Evolutionary conservation across 208 protist species (phyloP).

Genomic region (Endotrypanum monterogeii): DNA sequence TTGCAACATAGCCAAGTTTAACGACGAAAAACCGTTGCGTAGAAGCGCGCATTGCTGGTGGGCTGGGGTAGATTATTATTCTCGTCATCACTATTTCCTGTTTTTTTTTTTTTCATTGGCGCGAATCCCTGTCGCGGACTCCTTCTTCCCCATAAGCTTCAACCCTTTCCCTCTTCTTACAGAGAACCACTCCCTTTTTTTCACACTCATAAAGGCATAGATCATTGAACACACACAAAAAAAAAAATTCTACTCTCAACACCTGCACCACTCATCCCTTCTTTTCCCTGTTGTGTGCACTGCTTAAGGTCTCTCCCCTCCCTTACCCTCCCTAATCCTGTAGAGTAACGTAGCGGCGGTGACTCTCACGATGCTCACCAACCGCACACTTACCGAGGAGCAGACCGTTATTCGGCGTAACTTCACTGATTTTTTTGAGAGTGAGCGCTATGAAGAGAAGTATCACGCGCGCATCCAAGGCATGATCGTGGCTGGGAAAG

Average conservation of each 20-base stretch:
- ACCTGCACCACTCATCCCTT: background rate
- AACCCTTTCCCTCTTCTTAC: background rate
- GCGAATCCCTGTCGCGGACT: too few species aligned
- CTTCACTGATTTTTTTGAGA: slow-evolving; percentile 92
- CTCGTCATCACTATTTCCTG: too few species aligned
- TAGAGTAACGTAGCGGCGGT: background rate
- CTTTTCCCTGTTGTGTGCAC: background rate
- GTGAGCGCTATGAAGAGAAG: slow-evolving; percentile 82
- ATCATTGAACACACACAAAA: too few species aligned
- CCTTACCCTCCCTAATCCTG: too few species aligned
- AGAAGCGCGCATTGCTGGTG: too few species aligned
- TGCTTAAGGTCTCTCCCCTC: too few species aligned
- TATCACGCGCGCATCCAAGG: slow-evolving; percentile 79
- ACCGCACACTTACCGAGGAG: slow-evolving; percentile 85
- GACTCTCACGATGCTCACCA: slow-evolving; percentile 60
- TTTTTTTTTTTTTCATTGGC: too few species aligned
- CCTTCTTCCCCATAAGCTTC: too few species aligned
- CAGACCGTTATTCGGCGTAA: slow-evolving; percentile 87
- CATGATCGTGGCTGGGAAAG: slow-evolving; percentile 84
- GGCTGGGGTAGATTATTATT: too few species aligned
- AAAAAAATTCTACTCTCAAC: slow-evolving; percentile 1
- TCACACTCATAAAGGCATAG: slow-evolving; percentile 16
- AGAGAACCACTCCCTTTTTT: background rate
- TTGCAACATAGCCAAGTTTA: too few species aligned
- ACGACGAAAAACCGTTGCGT: too few species aligned